Evolutionary conservation across 306 rosid genomes (phyloP).

Genomic region (Neltuma alba): DNA sequence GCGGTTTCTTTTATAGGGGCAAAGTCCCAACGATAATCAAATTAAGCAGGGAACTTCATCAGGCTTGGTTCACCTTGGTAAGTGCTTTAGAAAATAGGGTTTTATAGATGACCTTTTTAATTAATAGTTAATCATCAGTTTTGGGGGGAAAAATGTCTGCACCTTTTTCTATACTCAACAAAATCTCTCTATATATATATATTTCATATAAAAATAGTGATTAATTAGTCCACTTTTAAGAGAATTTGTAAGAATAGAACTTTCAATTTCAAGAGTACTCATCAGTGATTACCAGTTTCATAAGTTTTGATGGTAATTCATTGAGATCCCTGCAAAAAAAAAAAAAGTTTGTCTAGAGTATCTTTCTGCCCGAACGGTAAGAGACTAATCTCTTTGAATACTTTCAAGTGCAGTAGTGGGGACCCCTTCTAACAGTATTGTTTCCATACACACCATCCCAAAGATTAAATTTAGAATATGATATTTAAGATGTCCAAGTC

Average conservation of each 20-base stretch:
- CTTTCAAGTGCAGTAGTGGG: no score
- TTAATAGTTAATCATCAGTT: background rate
- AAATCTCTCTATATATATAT: background rate
- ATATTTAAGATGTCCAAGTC: no score
- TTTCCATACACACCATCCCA: no score
- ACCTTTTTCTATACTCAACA: background rate
- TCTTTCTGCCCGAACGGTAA: no score
- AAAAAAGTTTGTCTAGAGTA: no score
- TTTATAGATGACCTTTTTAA: background rate
- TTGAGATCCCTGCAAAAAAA: no score
- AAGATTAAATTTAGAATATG: no score
- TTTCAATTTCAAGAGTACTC: background rate
- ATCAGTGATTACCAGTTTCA: background rate
- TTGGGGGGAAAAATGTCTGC: no score
- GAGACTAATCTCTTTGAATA: no score
- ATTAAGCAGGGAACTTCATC: background rate
- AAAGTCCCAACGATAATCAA: background rate
- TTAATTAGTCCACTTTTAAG: background rate
- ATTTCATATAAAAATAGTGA: background rate
- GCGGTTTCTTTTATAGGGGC: background rate
- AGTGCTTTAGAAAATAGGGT: background rate
- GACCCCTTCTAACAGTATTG: no score
- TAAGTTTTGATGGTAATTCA: no score
- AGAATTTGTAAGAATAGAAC: background rate
- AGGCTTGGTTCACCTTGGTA: background rate